Conservation (phyloP, 192 early-diverging fungal species). For the Backusella parvicylindrica region DNA sequence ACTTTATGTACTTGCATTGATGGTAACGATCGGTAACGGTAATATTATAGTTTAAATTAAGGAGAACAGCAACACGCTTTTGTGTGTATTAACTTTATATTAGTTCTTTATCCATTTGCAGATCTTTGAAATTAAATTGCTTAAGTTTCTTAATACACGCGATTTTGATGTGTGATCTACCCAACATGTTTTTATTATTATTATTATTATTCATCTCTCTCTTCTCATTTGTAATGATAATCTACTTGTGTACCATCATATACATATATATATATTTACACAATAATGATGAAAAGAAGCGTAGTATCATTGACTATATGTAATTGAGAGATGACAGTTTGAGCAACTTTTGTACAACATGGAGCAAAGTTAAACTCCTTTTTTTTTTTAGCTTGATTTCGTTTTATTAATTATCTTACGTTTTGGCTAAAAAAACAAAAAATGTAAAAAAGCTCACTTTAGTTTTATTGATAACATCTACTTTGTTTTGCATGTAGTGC, state of each 20-base stretch:
- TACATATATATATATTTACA: too few species aligned
- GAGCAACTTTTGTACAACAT: neutral
- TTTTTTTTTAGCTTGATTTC: neutral
- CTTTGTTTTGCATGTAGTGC: neutral
- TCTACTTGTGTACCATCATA: too few species aligned
- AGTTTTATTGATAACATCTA: neutral
- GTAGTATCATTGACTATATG: too few species aligned
- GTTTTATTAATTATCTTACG: too few species aligned
- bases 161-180: too few species aligned
- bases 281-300: too few species aligned
- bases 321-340: neutral
- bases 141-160: too few species aligned
- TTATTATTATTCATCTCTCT: neutral
- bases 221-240: neutral
- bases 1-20: neutral
- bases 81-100: too few species aligned
- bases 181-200: too few species aligned
- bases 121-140: too few species aligned
- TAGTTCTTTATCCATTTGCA: too few species aligned
- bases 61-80: neutral
- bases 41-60: neutral
- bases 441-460: neutral
- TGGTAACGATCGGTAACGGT: neutral
- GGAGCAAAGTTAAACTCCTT: neutral
- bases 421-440: neutral